A percentile compares a stretch with the other conserved stretches of the same genome.
Evolutionary conservation across 225 moss, liverwort and hornwort species (phyloP).

Genomic region (Lunularia cruciata): DNA sequence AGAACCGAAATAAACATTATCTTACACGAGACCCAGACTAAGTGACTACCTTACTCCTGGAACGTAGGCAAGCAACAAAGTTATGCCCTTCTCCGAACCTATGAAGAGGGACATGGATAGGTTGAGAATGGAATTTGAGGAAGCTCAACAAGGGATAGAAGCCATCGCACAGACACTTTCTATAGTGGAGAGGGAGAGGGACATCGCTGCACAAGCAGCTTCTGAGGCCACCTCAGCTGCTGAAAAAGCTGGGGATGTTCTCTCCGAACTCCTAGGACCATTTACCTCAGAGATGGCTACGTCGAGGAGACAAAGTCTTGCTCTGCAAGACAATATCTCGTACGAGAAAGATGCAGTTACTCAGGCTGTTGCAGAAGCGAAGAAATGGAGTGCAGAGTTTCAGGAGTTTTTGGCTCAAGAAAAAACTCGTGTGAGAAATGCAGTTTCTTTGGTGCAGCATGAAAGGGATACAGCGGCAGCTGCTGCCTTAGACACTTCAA

Average conservation of each 20-base stretch:
- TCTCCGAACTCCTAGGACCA: constrained; percentile 58
- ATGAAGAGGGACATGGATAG: constrained; percentile 69
- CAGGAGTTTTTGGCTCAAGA: constrained; percentile 80
- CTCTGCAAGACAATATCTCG: constrained; percentile 64
- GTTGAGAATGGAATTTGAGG: constrained; percentile 42
- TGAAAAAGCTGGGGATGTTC: constrained; percentile 61
- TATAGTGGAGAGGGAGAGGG: constrained; percentile 64
- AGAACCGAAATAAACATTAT: too few relatives aligned
- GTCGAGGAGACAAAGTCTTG: constrained; percentile 59
- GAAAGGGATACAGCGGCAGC: constrained; percentile 51
- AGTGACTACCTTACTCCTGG: not conserved
- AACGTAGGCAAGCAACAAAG: constrained; percentile 56
- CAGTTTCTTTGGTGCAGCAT: constrained; percentile 36
- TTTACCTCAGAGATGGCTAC: constrained; percentile 63
- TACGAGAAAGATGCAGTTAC: constrained; percentile 60
- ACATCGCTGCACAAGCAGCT: constrained; percentile 72
- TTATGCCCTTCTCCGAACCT: constrained; percentile 51
- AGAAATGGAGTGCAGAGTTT: constrained; percentile 62
- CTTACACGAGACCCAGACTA: not conserved
- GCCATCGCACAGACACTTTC: constrained; percentile 54
- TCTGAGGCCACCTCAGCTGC: constrained; percentile 65
- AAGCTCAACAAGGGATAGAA: constrained; percentile 64
- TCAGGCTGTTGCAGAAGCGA: constrained; percentile 59
- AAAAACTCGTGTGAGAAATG: constrained; percentile 42
- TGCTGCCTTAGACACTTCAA: constrained; percentile 58